Evolutionary conservation across 23 red algal species (phyloP), one percentile per base, ranked within the genome.

Genomic region (Gracilariopsis chorda): DNA sequence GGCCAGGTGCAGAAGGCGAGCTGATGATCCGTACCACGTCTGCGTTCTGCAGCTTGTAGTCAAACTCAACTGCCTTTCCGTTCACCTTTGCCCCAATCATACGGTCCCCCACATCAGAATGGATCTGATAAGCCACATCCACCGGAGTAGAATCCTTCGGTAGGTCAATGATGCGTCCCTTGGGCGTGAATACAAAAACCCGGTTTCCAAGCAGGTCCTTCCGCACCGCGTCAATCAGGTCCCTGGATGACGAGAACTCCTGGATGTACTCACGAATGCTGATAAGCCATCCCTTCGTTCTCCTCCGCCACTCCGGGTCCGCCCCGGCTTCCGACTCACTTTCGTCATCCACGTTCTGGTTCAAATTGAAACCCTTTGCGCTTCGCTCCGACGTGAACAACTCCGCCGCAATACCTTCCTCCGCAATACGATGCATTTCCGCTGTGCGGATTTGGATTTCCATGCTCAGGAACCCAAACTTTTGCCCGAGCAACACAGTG

Each of bases 51-150:
- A 98, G 80, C 74, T 92, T 92, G 86, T 98, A 94, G 93, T 94
- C 76, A 19, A 98, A 61, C n/a, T 77, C 41, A 1, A 98, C 93
- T 16, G 93, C 76, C 3, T 64, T 41, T 8, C 96, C 96, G 69
- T 98, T 98, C 58, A 98, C 96, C 65, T 95, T 95, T 2, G 92
- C 92, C 17, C 92, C 96, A 46, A 98, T 95, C 96, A 98, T 98
- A 16, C 60, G 52, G 37, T 92, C 34, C 12, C 96, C 96, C 11
- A 95, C 79, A 51, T 98, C 96, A 1, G 96, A 92, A 56, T 95
- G 92, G 27, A 98, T 95, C 42, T 51, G 39, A 58, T 95, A 98
- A 21, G 96, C 96, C 21, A 95, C 87, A 65, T 98, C 96, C 32
- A 98, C 82, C 6, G 92, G 92, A 6, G 96, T 95, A 12, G 96